Percentiles rank a stretch among this genome's conserved stretches.
Conservation (phyloP, 2,329 filamentous ascomycete genomes). For the Fusarium dimerum region DNA sequence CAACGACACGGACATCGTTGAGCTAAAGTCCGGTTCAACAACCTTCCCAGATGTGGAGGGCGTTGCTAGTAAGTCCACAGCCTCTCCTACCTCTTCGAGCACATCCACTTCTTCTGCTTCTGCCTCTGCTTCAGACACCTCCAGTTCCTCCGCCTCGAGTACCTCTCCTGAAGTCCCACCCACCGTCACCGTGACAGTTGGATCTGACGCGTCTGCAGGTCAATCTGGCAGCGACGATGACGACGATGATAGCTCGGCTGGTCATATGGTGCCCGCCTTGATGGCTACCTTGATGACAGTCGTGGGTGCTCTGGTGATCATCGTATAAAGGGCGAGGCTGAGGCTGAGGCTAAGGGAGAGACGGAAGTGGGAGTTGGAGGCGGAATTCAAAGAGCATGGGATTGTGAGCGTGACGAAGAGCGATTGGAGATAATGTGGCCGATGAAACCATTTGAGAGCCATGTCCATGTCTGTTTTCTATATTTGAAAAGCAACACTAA, state of each 20-base stretch:
- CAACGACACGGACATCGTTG: constrained; percentile 45
- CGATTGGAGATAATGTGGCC: not conserved
- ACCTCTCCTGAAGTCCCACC: constrained; percentile 6
- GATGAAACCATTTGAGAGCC: not conserved
- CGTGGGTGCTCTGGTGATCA: constrained; percentile 13
- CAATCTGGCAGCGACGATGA: constrained; percentile 2
- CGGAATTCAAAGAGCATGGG: not conserved
- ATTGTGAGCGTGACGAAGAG: not conserved
- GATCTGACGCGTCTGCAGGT: constrained; percentile 21
- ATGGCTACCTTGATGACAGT: constrained; percentile 18
- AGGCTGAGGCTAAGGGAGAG: not conserved
- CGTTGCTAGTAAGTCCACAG: constrained; percentile 36
- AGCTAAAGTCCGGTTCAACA: constrained; percentile 41
- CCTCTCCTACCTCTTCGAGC: not conserved
- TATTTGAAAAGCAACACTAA: not conserved
- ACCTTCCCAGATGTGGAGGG: constrained; percentile 47
- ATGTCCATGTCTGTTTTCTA: not conserved
- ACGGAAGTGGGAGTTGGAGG: not conserved
- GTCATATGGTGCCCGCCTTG: constrained; percentile 18
- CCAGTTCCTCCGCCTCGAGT: not conserved
- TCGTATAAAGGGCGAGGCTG: constrained; percentile 7
- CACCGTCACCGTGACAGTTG: constrained; percentile 12
- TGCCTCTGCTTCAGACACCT: no score
- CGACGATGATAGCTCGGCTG: constrained; percentile 21
- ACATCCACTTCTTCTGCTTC: not conserved